Percentiles rank a stretch among this genome's conserved stretches.
Conservation (phyloP, 805 yeast species). For the Saccharomycopsis javanensis region DNA sequence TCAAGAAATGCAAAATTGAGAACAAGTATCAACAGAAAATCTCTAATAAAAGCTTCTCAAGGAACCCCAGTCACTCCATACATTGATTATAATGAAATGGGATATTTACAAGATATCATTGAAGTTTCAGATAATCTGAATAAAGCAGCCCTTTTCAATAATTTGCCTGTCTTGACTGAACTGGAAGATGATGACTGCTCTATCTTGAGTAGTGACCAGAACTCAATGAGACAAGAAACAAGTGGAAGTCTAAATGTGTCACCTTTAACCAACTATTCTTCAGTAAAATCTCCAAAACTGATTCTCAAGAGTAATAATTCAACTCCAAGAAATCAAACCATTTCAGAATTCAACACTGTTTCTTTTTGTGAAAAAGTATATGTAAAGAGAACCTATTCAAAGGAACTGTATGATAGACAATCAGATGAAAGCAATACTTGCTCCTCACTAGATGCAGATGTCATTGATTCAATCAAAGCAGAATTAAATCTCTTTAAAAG, state of each 20-base stretch:
- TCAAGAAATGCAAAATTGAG: not conserved
- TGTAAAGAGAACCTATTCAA: constrained; percentile 44
- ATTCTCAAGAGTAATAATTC: not conserved
- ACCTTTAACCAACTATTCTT: not conserved
- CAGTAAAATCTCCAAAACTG: constrained; percentile 1
- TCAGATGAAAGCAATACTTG: constrained; percentile 35
- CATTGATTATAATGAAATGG: constrained; percentile 6
- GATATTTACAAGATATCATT: constrained; percentile 13
- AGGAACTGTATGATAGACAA: constrained; percentile 45
- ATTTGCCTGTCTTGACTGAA: not conserved
- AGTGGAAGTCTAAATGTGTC: not conserved
- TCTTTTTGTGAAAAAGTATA: constrained; percentile 38
- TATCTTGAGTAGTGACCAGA: not conserved
- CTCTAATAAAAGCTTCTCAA: not conserved
- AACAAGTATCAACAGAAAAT: not conserved
- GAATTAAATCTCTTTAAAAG: constrained; percentile 60
- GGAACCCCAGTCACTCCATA: constrained; percentile 1
- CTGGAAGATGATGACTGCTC: not conserved
- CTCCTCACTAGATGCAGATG: constrained; percentile 35
- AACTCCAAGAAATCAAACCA: constrained; percentile 7
- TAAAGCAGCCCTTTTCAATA: not conserved
- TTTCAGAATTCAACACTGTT: constrained; percentile 25
- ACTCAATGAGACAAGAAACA: not conserved
- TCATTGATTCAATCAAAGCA: constrained; percentile 46
- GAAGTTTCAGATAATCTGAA: constrained; percentile 1